phyloP scores from a whole-genome alignment of 2,329 filamentous ascomycete species.

The Clonostachys byssicola region DNA sequence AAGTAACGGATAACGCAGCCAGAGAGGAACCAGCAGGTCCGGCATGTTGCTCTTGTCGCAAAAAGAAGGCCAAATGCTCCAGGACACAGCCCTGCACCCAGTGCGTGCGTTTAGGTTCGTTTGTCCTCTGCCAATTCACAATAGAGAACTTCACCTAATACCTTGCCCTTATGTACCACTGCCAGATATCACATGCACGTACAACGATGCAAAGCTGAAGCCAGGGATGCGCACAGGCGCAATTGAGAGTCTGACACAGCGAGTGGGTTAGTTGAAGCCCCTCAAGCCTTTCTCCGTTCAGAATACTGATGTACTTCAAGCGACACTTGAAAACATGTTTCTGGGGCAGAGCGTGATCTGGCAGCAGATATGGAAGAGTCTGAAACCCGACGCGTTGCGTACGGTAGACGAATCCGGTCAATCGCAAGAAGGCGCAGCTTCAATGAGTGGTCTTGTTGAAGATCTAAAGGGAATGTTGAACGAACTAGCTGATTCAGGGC shows the following conservation, averaged over 20 bases:
- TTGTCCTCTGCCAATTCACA: neutral
- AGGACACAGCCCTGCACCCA: slow-evolving; percentile 35
- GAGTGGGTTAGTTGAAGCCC: slow-evolving; percentile 1
- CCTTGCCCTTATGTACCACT: neutral
- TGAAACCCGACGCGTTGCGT: neutral
- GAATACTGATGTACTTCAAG: too few relatives aligned
- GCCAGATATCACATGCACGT: slow-evolving; percentile 20
- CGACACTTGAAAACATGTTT: slow-evolving; percentile 28
- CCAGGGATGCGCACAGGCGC: slow-evolving; percentile 25
- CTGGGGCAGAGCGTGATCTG: slow-evolving; percentile 26
- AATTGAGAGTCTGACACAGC: slow-evolving; percentile 24
- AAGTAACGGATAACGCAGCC: too few relatives aligned
- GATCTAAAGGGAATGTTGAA: neutral
- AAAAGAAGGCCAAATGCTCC: slow-evolving; percentile 38
- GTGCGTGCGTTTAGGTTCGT: slow-evolving; percentile 20
- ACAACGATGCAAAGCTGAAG: slow-evolving; percentile 22
- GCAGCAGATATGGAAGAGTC: slow-evolving; percentile 21
- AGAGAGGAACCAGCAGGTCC: too few relatives aligned
- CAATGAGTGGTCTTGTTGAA: neutral
- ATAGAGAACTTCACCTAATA: neutral
- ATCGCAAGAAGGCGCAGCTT: neutral
- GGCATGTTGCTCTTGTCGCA: slow-evolving; percentile 23
- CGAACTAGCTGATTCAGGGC: too few relatives aligned
- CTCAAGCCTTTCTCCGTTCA: too few relatives aligned
- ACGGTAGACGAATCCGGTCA: neutral